Evolutionary conservation across 1,284 basidiomycete genomes (phyloP).

Genomic region (Prillingera fragicola): DNA sequence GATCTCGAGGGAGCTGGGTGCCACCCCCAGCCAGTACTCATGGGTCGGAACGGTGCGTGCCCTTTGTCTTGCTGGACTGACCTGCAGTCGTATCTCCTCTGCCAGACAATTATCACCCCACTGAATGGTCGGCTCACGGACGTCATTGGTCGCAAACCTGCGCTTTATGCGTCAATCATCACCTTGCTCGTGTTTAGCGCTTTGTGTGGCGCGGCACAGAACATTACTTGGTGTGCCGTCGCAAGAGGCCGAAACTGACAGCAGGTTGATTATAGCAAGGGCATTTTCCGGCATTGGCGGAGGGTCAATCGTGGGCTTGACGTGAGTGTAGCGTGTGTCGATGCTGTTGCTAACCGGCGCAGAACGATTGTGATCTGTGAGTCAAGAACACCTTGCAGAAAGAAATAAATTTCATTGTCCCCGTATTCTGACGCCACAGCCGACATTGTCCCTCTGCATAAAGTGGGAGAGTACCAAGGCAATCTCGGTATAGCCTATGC

Average conservation of each 20-base stretch:
- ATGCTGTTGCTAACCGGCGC: neutral
- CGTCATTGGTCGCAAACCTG: constrained; percentile 34
- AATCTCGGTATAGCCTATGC: constrained; percentile 44
- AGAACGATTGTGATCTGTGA: constrained; percentile 20
- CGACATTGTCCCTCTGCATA: constrained; percentile 33
- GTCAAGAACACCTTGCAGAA: constrained; percentile 2
- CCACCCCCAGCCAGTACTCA: constrained; percentile 30
- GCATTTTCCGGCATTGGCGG: constrained; percentile 41
- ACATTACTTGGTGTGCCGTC: constrained; percentile 23
- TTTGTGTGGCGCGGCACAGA: constrained; percentile 29
- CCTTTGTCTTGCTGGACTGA: neutral
- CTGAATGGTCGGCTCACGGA: constrained; percentile 35
- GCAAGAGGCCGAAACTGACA: neutral
- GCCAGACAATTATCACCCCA: constrained; percentile 29
- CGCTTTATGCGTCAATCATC: constrained; percentile 22
- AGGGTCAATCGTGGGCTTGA: constrained; percentile 37
- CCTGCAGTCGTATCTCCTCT: constrained; percentile 21
- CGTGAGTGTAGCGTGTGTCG: constrained; percentile 18
- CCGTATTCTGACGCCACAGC: constrained; percentile 16
- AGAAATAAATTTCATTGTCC: neutral
- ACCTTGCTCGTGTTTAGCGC: constrained; percentile 29
- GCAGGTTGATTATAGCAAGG: constrained; percentile 33
- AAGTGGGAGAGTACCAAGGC: constrained; percentile 42
- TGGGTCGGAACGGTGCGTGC: constrained; percentile 28
- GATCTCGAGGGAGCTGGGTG: constrained; percentile 27